Conservation (phyloP, 2,329 filamentous ascomycete species). For the Aotearoamyces nothofagi region DNA sequence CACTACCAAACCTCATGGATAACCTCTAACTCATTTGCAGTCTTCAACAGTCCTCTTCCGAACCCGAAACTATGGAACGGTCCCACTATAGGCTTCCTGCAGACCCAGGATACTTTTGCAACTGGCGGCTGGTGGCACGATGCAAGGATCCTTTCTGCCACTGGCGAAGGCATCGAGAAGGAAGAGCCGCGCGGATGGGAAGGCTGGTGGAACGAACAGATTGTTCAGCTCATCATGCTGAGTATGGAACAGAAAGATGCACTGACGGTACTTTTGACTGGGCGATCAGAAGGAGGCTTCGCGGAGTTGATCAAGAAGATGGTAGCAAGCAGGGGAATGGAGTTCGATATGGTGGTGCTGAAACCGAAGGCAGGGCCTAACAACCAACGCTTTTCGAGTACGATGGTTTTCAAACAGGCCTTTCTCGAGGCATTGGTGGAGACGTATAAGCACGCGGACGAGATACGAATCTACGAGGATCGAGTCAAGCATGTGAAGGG, state of each 20-base stretch:
- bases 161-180: conserved; percentile 64
- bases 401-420: conserved; percentile 84
- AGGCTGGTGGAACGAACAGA: conserved; percentile 93
- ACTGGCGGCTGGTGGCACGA: conserved; percentile 98
- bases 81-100: conserved; percentile 60
- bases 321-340: conserved; percentile 56
- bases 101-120: conserved; percentile 59
- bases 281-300: conserved; percentile 65
- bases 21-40: conserved; percentile 25
- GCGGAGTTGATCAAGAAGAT: conserved; percentile 70
- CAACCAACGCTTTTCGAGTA: conserved; percentile 63
- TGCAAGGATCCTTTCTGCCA: conserved; percentile 67
- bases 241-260: conserved; percentile 76
- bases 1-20: no score
- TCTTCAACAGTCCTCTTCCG: conserved; percentile 83
- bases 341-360: conserved; percentile 78
- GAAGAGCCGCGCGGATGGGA: conserved; percentile 79
- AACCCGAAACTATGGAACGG: conserved; percentile 80
- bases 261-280: conserved; percentile 75
- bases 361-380: conserved; percentile 75
- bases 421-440: conserved; percentile 70
- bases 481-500: conserved; percentile 54
- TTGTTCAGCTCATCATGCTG: conserved; percentile 65
- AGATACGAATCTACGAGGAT: conserved; percentile 64
- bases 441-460: conserved; percentile 72